These are phyloP conservation scores for Candida tallmaniae DNA, from an alignment of 805 yeast species.

Conservation along the genomic window DNA sequence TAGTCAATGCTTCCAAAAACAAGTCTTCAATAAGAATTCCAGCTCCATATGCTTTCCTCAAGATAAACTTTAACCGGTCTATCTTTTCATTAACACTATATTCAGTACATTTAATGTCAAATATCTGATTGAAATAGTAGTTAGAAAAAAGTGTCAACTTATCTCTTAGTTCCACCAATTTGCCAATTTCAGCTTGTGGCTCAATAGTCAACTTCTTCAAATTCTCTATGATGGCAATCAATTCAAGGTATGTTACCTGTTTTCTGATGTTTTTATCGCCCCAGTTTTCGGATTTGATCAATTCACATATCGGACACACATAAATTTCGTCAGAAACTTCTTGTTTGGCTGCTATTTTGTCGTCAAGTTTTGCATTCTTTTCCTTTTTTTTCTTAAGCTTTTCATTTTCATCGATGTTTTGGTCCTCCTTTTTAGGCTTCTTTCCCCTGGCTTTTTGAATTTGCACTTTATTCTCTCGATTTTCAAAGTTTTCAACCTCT, in stretches of 20 bases:
- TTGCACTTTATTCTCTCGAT: not conserved
- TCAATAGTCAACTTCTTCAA: conserved; percentile 15
- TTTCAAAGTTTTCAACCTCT: conserved; percentile 1
- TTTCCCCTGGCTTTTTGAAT: not conserved
- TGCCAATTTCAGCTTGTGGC: conserved; percentile 19
- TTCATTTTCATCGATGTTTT: conserved; percentile 3
- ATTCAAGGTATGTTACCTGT: conserved; percentile 13
- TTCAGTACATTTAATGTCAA: conserved; percentile 11
- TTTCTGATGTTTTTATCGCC: conserved; percentile 13
- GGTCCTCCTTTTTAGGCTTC: not conserved
- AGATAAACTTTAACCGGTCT: conserved; percentile 19
- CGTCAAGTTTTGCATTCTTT: conserved; percentile 1
- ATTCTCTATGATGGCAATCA: conserved; percentile 11
- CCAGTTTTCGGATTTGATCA: conserved; percentile 15
- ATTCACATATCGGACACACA: conserved; percentile 28
- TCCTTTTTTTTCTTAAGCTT: not conserved
- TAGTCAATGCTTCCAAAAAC: conserved; percentile 13
- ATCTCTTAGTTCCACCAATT: conserved; percentile 16
- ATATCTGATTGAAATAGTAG: conserved; percentile 8
- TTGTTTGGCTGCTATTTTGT: not conserved
- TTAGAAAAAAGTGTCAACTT: conserved; percentile 7
- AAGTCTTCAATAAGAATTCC: conserved; percentile 22
- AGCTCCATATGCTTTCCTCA: conserved; percentile 29
- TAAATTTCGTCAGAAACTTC: conserved; percentile 22
- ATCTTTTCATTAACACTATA: conserved; percentile 11